A percentile compares a stretch with the other conserved stretches of the same genome.
Evolutionary conservation across 2,329 filamentous ascomycete species (phyloP).

Genomic region (Raffaelea albimanens): DNA sequence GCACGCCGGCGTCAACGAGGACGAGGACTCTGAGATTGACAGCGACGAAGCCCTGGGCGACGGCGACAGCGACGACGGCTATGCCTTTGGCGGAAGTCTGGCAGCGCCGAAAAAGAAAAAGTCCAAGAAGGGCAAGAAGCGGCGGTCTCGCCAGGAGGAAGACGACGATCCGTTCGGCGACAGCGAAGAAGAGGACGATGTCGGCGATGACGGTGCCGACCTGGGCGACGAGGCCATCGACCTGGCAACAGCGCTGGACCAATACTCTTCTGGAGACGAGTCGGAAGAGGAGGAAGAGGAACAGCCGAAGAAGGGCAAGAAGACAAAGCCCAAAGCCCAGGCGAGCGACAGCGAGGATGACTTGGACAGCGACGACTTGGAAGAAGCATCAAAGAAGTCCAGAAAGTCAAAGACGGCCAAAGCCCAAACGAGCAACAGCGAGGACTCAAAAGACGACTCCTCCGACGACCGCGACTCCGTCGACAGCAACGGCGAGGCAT

Average conservation of each 20-base stretch:
- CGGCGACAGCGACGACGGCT: constrained; percentile 79
- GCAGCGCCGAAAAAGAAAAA: constrained; percentile 23
- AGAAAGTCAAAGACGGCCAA: constrained; percentile 27
- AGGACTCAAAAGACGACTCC: constrained; percentile 24
- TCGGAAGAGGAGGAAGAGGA: constrained; percentile 23
- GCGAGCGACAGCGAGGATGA: constrained; percentile 15
- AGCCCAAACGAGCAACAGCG: background rate
- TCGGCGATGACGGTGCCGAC: constrained; percentile 43
- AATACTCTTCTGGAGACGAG: constrained; percentile 42
- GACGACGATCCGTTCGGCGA: constrained; percentile 40
- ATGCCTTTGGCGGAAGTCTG: constrained; percentile 43
- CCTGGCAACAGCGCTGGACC: constrained; percentile 46
- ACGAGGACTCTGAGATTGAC: constrained; percentile 56
- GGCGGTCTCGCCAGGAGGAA: constrained; percentile 33
- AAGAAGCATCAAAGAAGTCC: background rate
- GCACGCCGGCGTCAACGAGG: constrained; percentile 59
- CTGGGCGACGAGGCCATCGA: constrained; percentile 52
- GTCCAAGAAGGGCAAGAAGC: constrained; percentile 22
- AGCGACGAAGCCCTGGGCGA: constrained; percentile 77
- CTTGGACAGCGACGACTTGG: constrained; percentile 8
- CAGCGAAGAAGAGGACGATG: constrained; percentile 39
- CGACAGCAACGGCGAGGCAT: constrained; percentile 34
- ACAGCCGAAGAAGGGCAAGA: constrained; percentile 27
- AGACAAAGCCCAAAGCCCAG: constrained; percentile 36
- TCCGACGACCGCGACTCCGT: constrained; percentile 36